Evolutionary conservation across 345 rosid species (phyloP).

Genomic region (Rhizophora apiculata): DNA sequence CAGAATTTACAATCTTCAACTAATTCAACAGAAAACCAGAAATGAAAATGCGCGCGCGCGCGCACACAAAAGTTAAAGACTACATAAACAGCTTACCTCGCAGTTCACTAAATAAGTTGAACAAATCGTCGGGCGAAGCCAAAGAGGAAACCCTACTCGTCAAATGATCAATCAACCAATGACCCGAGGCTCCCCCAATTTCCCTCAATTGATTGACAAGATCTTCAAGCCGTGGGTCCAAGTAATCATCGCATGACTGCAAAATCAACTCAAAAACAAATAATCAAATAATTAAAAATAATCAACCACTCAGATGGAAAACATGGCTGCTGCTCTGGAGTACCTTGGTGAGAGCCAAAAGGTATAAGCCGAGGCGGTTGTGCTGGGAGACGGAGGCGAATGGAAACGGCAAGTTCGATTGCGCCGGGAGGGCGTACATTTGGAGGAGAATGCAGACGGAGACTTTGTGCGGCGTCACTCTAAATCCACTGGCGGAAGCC

Average conservation of each 20-base stretch:
- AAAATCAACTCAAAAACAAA: slow-evolving; percentile 9
- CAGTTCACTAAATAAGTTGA: slow-evolving; percentile 71
- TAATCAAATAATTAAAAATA: neutral
- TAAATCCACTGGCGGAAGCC: slow-evolving; percentile 52
- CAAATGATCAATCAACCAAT: slow-evolving; percentile 68
- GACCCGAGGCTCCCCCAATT: slow-evolving; percentile 53
- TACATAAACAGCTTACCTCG: slow-evolving; percentile 48
- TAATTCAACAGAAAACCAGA: neutral
- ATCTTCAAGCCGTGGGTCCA: slow-evolving; percentile 77
- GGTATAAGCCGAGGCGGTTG: slow-evolving; percentile 77
- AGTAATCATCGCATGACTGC: slow-evolving; percentile 77
- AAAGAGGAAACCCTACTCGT: slow-evolving; percentile 58
- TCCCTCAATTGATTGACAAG: slow-evolving; percentile 67
- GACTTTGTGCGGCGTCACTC: slow-evolving; percentile 83
- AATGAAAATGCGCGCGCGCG: neutral
- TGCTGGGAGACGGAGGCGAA: slow-evolving; percentile 86
- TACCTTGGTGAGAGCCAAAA: slow-evolving; percentile 81
- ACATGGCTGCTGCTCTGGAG: neutral
- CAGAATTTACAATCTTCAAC: neutral
- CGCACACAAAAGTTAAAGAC: too few species aligned
- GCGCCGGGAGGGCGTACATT: slow-evolving; percentile 70
- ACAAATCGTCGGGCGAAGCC: slow-evolving; percentile 74
- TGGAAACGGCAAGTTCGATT: slow-evolving; percentile 57
- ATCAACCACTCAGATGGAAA: neutral
- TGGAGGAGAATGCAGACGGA: slow-evolving; percentile 79